Percentiles rank a stretch among this genome's conserved stretches.
phyloP scores from a whole-genome alignment of 495 filamentous ascomycete genomes.

The Aspergillus carlsbadensis region DNA sequence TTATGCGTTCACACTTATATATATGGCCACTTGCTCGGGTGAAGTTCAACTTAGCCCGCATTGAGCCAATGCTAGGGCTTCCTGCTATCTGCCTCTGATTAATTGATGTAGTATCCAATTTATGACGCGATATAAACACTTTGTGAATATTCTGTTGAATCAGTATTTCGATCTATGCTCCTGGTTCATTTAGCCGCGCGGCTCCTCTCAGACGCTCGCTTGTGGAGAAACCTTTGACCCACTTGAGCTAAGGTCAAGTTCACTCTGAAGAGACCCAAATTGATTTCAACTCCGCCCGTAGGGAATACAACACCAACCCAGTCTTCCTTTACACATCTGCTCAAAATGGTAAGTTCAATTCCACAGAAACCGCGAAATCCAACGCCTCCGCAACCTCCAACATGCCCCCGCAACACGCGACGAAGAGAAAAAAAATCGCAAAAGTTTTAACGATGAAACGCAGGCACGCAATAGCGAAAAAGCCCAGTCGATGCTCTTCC shows the following conservation, averaged over 20 bases:
- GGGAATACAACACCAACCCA: constrained; percentile 13
- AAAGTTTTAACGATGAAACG: constrained; percentile 15
- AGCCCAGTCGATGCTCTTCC: constrained; percentile 99
- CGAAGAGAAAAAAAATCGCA: not conserved
- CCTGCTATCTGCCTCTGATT: not conserved
- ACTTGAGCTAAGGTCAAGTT: constrained; percentile 21
- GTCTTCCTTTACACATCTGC: constrained; percentile 13
- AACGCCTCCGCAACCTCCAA: not conserved
- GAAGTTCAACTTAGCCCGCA: not conserved
- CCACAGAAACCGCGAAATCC: not conserved
- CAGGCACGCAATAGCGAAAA: constrained; percentile 90
- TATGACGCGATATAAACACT: too few relatives aligned
- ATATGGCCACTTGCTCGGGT: not conserved
- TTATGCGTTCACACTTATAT: not conserved
- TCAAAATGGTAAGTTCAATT: constrained; percentile 35
- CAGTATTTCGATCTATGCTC: not conserved
- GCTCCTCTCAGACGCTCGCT: constrained; percentile 21
- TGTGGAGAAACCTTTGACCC: constrained; percentile 21
- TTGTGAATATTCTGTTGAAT: not conserved
- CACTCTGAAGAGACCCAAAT: not conserved
- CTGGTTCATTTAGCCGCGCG: constrained; percentile 19
- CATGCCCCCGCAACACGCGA: not conserved
- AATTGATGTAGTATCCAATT: not conserved
- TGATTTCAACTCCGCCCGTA: constrained; percentile 16
- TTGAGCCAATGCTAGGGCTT: too few relatives aligned